Evolutionary conservation across 495 filamentous ascomycete genomes (phyloP), one percentile per base, ranked within the genome.

Genomic region (Penicillium cinerascens): DNA sequence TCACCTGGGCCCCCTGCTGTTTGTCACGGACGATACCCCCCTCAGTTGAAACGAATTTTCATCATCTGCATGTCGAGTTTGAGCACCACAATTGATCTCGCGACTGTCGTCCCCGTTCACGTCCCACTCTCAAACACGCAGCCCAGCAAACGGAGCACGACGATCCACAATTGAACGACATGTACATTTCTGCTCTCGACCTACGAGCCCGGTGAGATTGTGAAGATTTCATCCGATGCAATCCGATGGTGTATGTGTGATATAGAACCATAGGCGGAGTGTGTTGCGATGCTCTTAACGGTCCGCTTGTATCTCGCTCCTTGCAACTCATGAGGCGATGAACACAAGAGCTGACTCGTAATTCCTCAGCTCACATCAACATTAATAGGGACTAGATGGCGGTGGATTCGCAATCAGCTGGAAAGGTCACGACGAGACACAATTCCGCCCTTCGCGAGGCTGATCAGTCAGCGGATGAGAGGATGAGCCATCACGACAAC

Each of bases 401-500:
- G 44, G 35, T 48, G 11, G 22, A 44, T 16, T 23, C 9, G 9
- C 40, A 52, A 15, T n/a, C 39, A 47, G 17, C 44, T 29, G 13
- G 17, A 25, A 40, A 44, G 40, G 7, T 49, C 20, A 6, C 43
- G 11, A 35, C 25, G 37, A 37, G 15, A 27, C 29, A 22, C 18
- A 27, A 48, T 5, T 25, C 49, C 4, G 5, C 26, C 6, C 4
- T 25, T 13, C 44, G 7, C 8, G 18, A 4, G 36, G 4, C 21
- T 25, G 21, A 13, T 29, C 15, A 35, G 26, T 49, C 38, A 3
- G 9, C 38, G 43, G 10, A 17, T 11, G 13, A 39, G 29, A 60
- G 63, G 23, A 69, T 69, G 64, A 63, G 48, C 42, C 47, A 57
- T 4, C 55, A 60, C 21, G 54, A 66, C 21, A 49, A 60, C 27